A percentile compares a stretch with the other conserved stretches of the same genome.
phyloP scores from a whole-genome alignment of 768 basidiomycete species.

The Tylopilus felleus region DNA sequence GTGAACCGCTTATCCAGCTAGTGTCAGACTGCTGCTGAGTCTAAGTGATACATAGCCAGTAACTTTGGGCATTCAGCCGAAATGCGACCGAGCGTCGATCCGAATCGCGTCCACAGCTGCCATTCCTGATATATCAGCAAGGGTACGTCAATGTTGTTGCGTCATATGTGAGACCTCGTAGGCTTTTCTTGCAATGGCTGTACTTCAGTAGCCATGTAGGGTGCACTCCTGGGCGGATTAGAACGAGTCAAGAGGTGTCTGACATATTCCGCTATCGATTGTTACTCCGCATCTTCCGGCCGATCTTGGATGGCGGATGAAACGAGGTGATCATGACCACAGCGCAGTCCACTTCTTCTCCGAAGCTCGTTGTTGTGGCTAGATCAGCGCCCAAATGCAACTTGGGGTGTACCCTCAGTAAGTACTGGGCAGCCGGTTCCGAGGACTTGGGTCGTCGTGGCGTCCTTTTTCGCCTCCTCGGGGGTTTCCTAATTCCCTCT shows the following conservation, averaged over 20 bases:
- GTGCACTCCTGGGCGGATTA: background rate
- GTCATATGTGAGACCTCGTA: no score
- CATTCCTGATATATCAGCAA: no score
- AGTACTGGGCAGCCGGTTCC: background rate
- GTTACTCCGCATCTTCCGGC: background rate
- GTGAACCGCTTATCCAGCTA: background rate
- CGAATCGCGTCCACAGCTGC: background rate
- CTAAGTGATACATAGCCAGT: no score
- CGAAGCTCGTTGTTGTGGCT: background rate
- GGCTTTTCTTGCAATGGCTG: background rate
- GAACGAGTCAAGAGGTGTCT: background rate
- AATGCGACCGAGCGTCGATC: background rate
- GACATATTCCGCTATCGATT: background rate
- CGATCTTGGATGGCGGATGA: slow-evolving; percentile 1
- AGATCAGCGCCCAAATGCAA: background rate
- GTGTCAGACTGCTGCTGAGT: no score
- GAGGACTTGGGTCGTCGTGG: background rate
- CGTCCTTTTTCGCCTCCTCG: background rate
- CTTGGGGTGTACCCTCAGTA: background rate
- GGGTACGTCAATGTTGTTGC: no score
- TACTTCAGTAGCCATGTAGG: background rate
- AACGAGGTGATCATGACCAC: background rate
- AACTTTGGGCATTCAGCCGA: no score
- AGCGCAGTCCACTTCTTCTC: background rate
- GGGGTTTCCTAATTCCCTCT: background rate